Base-by-base conservation (phyloP, 345 rosid species). In the Viola odorata region DNA sequence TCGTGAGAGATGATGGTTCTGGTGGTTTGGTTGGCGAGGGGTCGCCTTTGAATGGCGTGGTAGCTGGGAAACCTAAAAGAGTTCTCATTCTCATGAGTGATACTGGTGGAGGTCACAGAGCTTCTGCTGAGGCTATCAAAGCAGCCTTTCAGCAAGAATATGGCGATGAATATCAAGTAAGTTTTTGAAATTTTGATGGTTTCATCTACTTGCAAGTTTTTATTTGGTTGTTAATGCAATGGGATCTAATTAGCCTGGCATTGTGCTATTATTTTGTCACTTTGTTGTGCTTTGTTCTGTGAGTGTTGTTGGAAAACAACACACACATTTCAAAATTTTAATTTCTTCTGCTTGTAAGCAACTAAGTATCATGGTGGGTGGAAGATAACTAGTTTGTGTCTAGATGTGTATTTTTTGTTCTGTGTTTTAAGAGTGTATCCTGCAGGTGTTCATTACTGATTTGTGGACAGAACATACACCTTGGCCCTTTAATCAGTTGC, bases 401-500 rank as follows among this genome's bases (percentile, higher is more conserved):
- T 62, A 32, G 9, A 47, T 66, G 11, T 69, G 57, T 49, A 47
- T 55, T 65, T 41, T 49, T 54, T 41, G 15, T 53, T 55, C 42
- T 61, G 59, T 54, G 15, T 59, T 40, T 68, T 68, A 79, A 76
- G 82, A 77, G 75, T 81, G 80, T 23, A 41, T 69, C 70, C 68
- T 41, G 75, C 94, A 95, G 99, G 98, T 95, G 59, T 95, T 82
- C 73, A 78, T 95, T 63, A 88, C 98, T 52, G 99, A 95, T 80
- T 81, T 95, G 61, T 94, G 97, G 99, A 68, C 99, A 37, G 99
- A 91, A 67, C 99, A 95, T 71, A 91, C 98, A 0, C 99, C 99
- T 38, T 95, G 99, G 99, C 99, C 99, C 3, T 95, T 95, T 69
- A 91, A 95, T 76, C 99, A 95, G 72, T 78, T 95, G 62, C 99